Conservation (phyloP, 2,329 filamentous ascomycete genomes). For the Colletotrichum orchidophilum region DNA sequence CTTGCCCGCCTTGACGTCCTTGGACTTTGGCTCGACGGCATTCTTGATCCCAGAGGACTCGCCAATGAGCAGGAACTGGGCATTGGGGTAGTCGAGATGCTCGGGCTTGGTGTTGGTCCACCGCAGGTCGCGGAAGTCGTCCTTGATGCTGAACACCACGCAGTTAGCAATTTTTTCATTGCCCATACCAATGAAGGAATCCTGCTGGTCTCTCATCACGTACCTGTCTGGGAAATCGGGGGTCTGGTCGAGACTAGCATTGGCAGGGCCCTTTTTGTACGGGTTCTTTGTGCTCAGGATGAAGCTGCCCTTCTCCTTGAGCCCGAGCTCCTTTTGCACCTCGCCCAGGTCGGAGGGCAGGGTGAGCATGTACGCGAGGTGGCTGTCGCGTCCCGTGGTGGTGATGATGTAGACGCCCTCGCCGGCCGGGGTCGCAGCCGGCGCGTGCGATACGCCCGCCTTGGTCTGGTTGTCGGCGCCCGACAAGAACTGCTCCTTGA, state of each 20-base stretch:
- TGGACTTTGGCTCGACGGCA: conserved; percentile 63
- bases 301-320: conserved; percentile 78
- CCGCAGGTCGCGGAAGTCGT: conserved; percentile 76
- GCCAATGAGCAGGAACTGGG: conserved; percentile 83
- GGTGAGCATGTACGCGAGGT: conserved; percentile 83
- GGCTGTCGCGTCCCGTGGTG: conserved; percentile 74
- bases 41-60: conserved; percentile 67
- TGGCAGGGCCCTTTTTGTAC: conserved; percentile 70
- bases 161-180: conserved; percentile 18
- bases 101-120: conserved; percentile 81
- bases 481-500: conserved; percentile 78
- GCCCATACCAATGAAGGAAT: too few relatives aligned
- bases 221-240: conserved; percentile 60
- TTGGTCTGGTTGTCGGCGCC: conserved; percentile 78
- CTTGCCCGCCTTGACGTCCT: conserved; percentile 67
- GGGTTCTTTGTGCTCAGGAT: conserved; percentile 85
- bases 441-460: conserved; percentile 75
- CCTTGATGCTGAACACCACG: conserved; percentile 60
- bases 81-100: conserved; percentile 77
- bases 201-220: too few relatives aligned
- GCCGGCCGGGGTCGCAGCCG: conserved; percentile 78
- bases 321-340: conserved; percentile 78
- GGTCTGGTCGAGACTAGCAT: conserved; percentile 68
- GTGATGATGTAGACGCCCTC: conserved; percentile 89
- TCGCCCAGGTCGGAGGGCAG: conserved; percentile 75